Evolutionary conservation across 2,329 filamentous ascomycete species (phyloP), one percentile per base, ranked within the genome.

Genomic region (Neocatenulostroma microsporum): DNA sequence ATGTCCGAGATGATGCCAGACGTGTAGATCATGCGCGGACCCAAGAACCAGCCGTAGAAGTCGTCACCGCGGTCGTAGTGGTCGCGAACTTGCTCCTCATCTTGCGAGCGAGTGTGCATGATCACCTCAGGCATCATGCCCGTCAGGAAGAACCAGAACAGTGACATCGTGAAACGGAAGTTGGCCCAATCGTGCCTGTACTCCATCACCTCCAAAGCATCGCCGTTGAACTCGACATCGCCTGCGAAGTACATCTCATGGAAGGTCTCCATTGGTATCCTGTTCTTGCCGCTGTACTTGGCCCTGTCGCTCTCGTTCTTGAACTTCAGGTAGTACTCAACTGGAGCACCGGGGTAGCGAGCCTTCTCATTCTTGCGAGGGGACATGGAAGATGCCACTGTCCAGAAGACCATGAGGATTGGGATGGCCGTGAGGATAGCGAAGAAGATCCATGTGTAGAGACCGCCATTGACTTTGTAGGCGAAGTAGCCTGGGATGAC

Each of bases 41-140:
- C 91, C 46, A 96, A 77, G 75, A 96, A 96, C 87, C 88, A 98
- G 62, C 78, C 82, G 72, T 98, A 98, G 69, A 95, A 94, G 67
- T 96, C 91, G 62, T 98, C 87, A 58, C 91, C 91, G 48, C 87
- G 82, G 73, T 96, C 91, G 66, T 98, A 98, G 71, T 95, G 87
- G 63, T 88, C 86, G 60, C 88, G 86, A 39, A 96, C 88, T 69
- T 96, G 91, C 66, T 96, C 89, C 74, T 95, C 88, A 53, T 96
- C 89, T 68, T 95, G 88, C 40, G 84, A 87, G 40, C 86, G 78
- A 53, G 84, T 88, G 72, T 96, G 89, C 73, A 94, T 80, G 54
- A 95, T 81, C 46, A 94, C 76, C 63, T 95, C 89, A 30, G 85
- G 85, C 47, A 93, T 78, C 70, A 94, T 85, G 61, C 79, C 80